Base-by-base conservation (phyloP, 306 rosid species). In the Cucurbita moschata region DNA sequence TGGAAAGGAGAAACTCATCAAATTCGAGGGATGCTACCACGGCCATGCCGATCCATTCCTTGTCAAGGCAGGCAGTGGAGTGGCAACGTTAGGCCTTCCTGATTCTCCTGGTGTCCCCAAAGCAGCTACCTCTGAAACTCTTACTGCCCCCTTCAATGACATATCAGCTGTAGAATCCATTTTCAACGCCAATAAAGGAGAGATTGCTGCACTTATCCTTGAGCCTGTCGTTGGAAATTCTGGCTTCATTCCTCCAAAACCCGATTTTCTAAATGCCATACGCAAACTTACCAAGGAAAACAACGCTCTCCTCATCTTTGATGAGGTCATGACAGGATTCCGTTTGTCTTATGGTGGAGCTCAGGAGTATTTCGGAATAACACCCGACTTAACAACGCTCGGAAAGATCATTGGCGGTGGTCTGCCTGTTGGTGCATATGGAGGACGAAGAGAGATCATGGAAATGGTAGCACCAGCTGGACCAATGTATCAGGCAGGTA, bases 41-140 rank as follows among this genome's bases (percentile, higher is more conserved):
- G 99, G 99, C 57, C 99, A 94, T 70, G 99, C 97, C 0, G 99
- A 94, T 81, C 96, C 97, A 58, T 94, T 91, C 81, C 97, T 94
- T 54, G 97, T 94, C 38, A 87, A 89, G 84, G 99, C 97, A 0
- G 99, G 99, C 23, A 90, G 97, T 79, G 99, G 96, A 59, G 96
- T 89, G 57, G 99, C 99, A 75, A 88, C 99, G 10, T 78, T 89
- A 26, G 99, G 99, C 69, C 99, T 94, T 73, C 99, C 99, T 6
- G 97, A 94, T 77, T 91, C 99, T 43, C 99, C 99, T 5, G 99
- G 96, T 64, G 99, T 94, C 51, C 99, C 99, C 2, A 86, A 64
- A 78, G 95, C 88, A 59, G 99, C 97, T 58, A 94, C 99, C 56
- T 4, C 0, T n/a, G 99, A 86, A 71, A 94, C 99, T 75, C 91